These are phyloP conservation scores for Daedaleopsis sinensis DNA, from an alignment of 768 basidiomycete species.

Conservation along the genomic window DNA sequence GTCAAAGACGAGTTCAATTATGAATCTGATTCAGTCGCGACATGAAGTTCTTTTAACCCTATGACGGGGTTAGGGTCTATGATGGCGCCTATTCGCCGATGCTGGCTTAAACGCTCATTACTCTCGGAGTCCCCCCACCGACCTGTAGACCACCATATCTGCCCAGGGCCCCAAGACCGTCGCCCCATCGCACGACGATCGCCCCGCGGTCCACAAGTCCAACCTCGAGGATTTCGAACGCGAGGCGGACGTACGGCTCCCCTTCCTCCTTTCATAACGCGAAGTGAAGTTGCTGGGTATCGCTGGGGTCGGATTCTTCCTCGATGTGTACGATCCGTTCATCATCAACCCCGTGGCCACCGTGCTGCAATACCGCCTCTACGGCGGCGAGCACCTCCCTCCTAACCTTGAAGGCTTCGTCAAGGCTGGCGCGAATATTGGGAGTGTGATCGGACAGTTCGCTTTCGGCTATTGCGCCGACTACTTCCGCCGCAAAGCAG, in stretches of 20 bases:
- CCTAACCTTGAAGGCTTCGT: conserved; percentile 59
- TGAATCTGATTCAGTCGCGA: too few species aligned
- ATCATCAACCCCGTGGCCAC: conserved; percentile 60
- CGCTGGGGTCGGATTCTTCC: conserved; percentile 73
- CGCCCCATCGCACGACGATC: conserved; percentile 5
- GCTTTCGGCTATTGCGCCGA: conserved; percentile 68
- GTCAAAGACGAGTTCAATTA: too few species aligned
- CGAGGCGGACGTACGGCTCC: conserved; percentile 35
- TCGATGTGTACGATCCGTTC: conserved; percentile 75
- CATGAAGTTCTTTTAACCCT: too few species aligned
- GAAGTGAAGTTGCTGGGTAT: conserved; percentile 66
- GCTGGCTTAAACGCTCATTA: too few species aligned
- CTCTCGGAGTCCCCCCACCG: background rate
- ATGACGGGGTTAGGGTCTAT: too few species aligned
- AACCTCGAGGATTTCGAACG: conserved; percentile 38
- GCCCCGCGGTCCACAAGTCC: conserved; percentile 16
- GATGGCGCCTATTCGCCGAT: too few species aligned
- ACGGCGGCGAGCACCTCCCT: conserved; percentile 54
- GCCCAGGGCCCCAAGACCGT: background rate
- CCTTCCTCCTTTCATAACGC: conserved; percentile 43
- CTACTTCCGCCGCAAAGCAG: conserved; percentile 66
- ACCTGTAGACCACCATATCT: conserved; percentile 1
- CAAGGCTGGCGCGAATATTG: conserved; percentile 73
- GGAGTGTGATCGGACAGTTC: conserved; percentile 72
- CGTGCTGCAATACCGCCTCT: conserved; percentile 69